Base-by-base conservation (phyloP, 305 asterid species). In the Plantago coronopus region DNA sequence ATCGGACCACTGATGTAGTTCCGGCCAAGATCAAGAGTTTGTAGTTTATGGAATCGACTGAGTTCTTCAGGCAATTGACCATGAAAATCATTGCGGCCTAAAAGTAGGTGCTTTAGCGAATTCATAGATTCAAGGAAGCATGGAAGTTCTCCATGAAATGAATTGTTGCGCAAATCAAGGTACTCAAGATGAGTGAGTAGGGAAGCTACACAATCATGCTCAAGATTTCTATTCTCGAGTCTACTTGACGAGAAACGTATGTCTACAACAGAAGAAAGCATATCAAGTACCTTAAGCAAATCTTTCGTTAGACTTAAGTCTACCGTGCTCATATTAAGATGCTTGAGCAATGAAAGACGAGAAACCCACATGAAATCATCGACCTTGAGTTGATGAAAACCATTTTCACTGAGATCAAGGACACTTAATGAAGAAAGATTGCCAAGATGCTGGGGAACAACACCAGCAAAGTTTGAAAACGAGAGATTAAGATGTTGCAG, bases 401-500 rank as follows among this genome's bases (percentile, higher is more conserved):
- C 51, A 46, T 46, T 16, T 11, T 16, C 44, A 5, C 31, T 17
- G 34, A 66, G 57, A 56, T 66, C 59, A 57, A 56, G 64, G 7
- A 37, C 25, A 4, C 29, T 45, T 22, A 63, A 38, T 16, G 18
- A 29, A 27, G 67, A 48, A 12, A 57, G 70, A 20, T 56, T 57
- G 47, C 70, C 70, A 25, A 55, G 45, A 20, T 48, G 23, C n/a
- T 57, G 64, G 8, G 50, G 59, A 34, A 56, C 46, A 44, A 46
- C 22, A 15, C 64, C 64, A 15, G 38, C 9, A 3, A 66, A 58
- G 10, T 17, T 13, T 34, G 69, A 19, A n/a, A 0, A 0, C 0
- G 70, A 46, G 46, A 66, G 64, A 56, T 66, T 20, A 21, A 57
- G 57, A 34, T 54, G n/a, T 18, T 31, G 62, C 14, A 65, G 34